phyloP scores from a whole-genome alignment of 2,329 filamentous ascomycete species.

The Fusarium musae region DNA sequence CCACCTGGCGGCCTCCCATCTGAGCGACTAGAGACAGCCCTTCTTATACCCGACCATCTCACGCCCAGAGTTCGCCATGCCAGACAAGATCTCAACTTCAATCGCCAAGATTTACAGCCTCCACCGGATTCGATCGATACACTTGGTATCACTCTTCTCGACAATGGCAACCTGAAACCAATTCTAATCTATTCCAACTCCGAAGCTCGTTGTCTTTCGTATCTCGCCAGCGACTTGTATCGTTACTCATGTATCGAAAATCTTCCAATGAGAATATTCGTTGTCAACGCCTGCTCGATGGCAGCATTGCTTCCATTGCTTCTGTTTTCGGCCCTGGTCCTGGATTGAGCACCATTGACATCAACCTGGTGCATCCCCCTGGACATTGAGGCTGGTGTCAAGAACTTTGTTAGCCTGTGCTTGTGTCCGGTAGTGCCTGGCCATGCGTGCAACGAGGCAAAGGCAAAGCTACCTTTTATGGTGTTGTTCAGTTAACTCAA shows the following conservation, averaged over 20 bases:
- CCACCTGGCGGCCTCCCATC: slow-evolving; percentile 30
- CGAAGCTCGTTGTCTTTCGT: neutral
- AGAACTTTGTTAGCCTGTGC: neutral
- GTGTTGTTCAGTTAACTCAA: neutral
- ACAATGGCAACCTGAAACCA: neutral
- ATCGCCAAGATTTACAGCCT: neutral
- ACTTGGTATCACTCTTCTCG: neutral
- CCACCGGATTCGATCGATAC: neutral
- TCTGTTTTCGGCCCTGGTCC: neutral
- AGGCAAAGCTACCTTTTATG: neutral
- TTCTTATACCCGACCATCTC: slow-evolving; percentile 21
- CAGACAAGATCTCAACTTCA: neutral
- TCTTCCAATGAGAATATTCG: neutral
- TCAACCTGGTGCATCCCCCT: neutral
- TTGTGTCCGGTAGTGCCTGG: neutral
- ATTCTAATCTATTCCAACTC: neutral
- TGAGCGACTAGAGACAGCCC: slow-evolving; percentile 2
- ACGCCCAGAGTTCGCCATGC: neutral
- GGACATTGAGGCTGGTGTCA: neutral
- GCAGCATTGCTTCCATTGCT: neutral
- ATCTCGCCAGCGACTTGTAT: neutral
- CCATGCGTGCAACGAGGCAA: neutral
- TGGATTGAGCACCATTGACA: neutral
- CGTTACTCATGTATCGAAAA: neutral
- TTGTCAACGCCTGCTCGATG: neutral